Conservation (phyloP, 108 stramenopile species). For the Skeletonema costatum region DNA sequence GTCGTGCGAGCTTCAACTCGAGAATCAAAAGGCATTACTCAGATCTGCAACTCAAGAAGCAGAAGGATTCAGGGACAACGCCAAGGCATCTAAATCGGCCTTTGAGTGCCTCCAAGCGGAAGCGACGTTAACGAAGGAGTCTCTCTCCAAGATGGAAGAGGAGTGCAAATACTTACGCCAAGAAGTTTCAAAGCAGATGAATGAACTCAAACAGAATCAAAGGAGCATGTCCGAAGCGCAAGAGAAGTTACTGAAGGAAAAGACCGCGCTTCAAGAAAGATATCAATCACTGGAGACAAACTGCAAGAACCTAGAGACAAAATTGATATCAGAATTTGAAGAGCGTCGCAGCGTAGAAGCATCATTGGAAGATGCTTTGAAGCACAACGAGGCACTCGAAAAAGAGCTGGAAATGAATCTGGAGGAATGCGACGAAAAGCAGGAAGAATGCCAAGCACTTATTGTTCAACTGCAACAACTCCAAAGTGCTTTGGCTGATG, state of each 20-base stretch:
- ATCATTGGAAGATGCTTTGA: conserved; percentile 20
- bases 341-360: conserved; percentile 15
- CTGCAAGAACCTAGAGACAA: conserved; percentile 4
- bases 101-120: conserved; percentile 39
- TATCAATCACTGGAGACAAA: background rate
- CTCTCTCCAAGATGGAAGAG: conserved; percentile 23
- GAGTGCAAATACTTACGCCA: conserved; percentile 6
- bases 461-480: conserved; percentile 12
- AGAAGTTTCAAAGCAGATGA: conserved; percentile 12
- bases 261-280: conserved; percentile 11
- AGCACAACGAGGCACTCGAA: conserved; percentile 25
- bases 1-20: conserved; percentile 28
- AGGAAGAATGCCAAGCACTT: conserved; percentile 32
- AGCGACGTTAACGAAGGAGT: conserved; percentile 5
- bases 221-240: background rate
- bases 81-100: conserved; percentile 30
- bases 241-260: background rate
- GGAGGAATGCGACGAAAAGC: conserved; percentile 17
- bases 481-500: conserved; percentile 24
- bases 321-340: conserved; percentile 5
- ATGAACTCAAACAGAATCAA: conserved; percentile 20
- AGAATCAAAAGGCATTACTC: conserved; percentile 22
- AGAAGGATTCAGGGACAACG: conserved; percentile 21
- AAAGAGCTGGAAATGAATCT: conserved; percentile 11
- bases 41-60: conserved; percentile 7